These are phyloP conservation scores for Ophiostoma sp. DNA, from an alignment of 2,329 filamentous ascomycete species.

Conservation along the genomic window DNA sequence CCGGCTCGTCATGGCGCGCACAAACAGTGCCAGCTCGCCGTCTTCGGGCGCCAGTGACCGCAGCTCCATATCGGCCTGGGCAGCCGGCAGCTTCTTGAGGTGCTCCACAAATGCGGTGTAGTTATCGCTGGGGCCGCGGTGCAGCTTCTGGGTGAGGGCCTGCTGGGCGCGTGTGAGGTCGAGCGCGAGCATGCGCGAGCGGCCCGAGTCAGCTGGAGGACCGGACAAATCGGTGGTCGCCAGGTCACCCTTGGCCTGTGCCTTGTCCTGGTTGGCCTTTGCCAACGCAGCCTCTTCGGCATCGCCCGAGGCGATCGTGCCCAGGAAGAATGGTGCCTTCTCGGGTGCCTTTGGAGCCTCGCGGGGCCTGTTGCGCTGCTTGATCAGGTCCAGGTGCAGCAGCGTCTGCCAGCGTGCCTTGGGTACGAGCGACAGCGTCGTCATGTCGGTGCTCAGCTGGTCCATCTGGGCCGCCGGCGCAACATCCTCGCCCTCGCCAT, in stretches of 20 bases:
- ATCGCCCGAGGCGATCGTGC: conserved; percentile 24
- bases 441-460: conserved; percentile 74
- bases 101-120: conserved; percentile 62
- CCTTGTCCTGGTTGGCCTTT: conserved; percentile 6
- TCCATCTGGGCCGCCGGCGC: conserved; percentile 57
- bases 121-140: conserved; percentile 29
- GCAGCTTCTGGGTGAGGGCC: conserved; percentile 53
- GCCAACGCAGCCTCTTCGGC: conserved; percentile 18
- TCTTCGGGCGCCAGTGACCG: conserved; percentile 58
- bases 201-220: conserved; percentile 25
- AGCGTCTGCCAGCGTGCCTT: conserved; percentile 92
- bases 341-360: conserved; percentile 88
- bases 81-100: conserved; percentile 74
- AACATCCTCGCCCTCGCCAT: conserved; percentile 49
- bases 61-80: conserved; percentile 84
- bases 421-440: conserved; percentile 83
- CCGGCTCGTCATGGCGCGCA: conserved; percentile 68
- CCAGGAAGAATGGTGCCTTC: conserved; percentile 61
- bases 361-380: conserved; percentile 88
- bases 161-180: conserved; percentile 55
- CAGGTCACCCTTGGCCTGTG: conserved; percentile 24
- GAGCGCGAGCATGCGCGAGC: conserved; percentile 64
- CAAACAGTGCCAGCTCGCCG: conserved; percentile 73
- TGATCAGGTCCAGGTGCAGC: conserved; percentile 84
- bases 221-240: not conserved